phyloP scores from a whole-genome alignment of 257 asterid genomes.

The Thymus quinquecostatus region DNA sequence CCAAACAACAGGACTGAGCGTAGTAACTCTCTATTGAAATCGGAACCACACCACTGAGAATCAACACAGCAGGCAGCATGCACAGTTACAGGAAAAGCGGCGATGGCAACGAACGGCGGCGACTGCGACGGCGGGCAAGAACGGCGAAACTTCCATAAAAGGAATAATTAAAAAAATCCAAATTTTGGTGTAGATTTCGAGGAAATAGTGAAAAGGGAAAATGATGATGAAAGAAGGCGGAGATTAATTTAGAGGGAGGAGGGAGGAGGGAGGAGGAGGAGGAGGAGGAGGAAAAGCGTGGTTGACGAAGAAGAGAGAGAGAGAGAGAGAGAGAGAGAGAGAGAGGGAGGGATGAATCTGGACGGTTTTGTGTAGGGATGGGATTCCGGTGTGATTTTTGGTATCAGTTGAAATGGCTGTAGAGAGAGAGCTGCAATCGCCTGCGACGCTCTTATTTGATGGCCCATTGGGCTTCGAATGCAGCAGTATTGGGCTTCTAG shows the following conservation, averaged over 20 bases:
- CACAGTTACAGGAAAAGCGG: conserved; percentile 35
- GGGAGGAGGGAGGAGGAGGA: no score
- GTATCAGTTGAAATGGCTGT: conserved; percentile 3
- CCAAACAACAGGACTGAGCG: background rate
- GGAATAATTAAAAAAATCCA: background rate
- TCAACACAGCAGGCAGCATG: conserved; percentile 33
- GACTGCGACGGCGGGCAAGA: conserved; percentile 18
- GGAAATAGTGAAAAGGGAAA: background rate
- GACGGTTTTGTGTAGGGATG: conserved; percentile 39
- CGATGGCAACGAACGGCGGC: conserved; percentile 18
- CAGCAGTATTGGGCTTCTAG: background rate
- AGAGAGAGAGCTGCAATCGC: conserved; percentile 18
- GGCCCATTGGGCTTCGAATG: background rate
- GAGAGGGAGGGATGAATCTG: conserved; percentile 45
- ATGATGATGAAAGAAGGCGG: conserved; percentile 13
- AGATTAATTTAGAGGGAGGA: background rate
- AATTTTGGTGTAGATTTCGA: background rate
- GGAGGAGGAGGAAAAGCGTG: conserved; percentile 37
- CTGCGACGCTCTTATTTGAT: background rate
- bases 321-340: conserved; percentile 13
- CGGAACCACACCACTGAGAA: conserved; percentile 5
- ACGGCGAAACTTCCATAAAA: conserved; percentile 41
- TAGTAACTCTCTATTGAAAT: conserved; percentile 7
- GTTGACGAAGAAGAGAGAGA: conserved; percentile 42
- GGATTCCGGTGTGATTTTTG: conserved; percentile 30